Evolutionary conservation across 2,329 filamentous ascomycete genomes (phyloP).

Genomic region (Venturia nashicola): DNA sequence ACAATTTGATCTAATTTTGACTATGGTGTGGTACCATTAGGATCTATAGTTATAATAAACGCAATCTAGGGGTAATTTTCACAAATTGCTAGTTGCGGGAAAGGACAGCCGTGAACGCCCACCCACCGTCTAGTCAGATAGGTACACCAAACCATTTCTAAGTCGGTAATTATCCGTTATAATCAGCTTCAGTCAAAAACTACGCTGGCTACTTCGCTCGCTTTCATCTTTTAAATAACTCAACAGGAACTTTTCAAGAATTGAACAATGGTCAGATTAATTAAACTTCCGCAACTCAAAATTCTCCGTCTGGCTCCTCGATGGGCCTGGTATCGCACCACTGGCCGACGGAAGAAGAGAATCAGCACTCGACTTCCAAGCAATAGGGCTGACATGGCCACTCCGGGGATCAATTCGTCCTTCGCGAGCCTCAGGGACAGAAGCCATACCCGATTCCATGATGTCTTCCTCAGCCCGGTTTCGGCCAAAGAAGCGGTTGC

Average conservation of each 20-base stretch:
- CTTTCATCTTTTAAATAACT: not conserved
- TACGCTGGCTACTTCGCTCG: not conserved
- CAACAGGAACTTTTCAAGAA: not conserved
- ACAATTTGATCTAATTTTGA: not conserved
- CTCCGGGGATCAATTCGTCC: slow-evolving; percentile 9
- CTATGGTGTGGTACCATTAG: not conserved
- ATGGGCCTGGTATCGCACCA: not conserved
- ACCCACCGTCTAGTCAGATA: not conserved
- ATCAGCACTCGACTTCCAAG: slow-evolving; percentile 1
- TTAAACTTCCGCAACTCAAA: not conserved
- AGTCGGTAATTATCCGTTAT: not conserved
- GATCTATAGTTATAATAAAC: not conserved
- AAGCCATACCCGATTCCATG: slow-evolving; percentile 35
- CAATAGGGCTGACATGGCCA: slow-evolving; percentile 6
- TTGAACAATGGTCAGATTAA: not conserved
- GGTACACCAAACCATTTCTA: not conserved
- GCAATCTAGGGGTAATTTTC: slow-evolving; percentile 1
- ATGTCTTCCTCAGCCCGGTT: slow-evolving; percentile 26
- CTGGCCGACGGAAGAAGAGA: not conserved
- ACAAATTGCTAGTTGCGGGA: not conserved
- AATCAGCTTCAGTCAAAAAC: not conserved
- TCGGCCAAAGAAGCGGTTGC: slow-evolving; percentile 52
- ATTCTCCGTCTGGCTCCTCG: slow-evolving; percentile 1
- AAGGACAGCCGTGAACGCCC: not conserved
- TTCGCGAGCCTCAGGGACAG: slow-evolving; percentile 28